Conservation (phyloP, 139 green algal genomes). For the Chlorella sp. region DNA sequence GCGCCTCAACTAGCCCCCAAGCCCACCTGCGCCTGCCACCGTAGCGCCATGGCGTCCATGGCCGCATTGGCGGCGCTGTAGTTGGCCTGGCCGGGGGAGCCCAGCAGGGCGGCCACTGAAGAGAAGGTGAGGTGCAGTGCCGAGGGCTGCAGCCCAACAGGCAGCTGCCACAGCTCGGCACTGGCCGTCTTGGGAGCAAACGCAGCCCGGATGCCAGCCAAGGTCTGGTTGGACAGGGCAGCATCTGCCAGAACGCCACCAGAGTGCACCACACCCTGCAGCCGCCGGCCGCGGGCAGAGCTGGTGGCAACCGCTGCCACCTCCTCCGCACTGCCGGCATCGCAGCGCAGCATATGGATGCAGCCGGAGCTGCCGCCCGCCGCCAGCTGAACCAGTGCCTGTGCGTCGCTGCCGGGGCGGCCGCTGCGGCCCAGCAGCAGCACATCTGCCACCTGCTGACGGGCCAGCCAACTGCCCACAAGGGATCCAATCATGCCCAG, state of each 20-base stretch:
- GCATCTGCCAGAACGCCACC: conserved; percentile 85
- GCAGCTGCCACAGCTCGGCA: conserved; percentile 27
- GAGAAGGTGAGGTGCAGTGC: conserved; percentile 75
- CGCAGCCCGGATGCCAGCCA: conserved; percentile 42
- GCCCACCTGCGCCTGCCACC: conserved; percentile 23
- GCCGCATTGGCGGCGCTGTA: conserved; percentile 84
- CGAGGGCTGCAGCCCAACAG: conserved; percentile 3
- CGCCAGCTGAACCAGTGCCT: not conserved
- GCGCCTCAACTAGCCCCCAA: not conserved
- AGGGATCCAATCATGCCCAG: conserved; percentile 61
- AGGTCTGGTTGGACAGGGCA: conserved; percentile 66
- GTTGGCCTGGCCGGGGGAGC: conserved; percentile 83
- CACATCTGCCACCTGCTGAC: conserved; percentile 37
- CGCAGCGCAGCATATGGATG: conserved; percentile 35
- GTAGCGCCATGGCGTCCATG: conserved; percentile 64
- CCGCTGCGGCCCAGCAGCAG: conserved; percentile 57
- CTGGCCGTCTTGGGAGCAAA: conserved; percentile 68
- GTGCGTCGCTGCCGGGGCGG: conserved; percentile 18
- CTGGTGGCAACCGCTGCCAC: not conserved
- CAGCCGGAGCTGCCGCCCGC: not conserved
- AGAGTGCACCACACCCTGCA: conserved; percentile 68
- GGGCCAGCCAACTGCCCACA: conserved; percentile 69
- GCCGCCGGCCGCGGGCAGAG: not conserved
- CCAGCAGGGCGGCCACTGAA: conserved; percentile 81
- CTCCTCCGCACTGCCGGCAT: conserved; percentile 24